Evolutionary conservation across 139 green algal genomes (phyloP), one percentile per base, ranked within the genome.

Genomic region (Zygnema cylindricum): DNA sequence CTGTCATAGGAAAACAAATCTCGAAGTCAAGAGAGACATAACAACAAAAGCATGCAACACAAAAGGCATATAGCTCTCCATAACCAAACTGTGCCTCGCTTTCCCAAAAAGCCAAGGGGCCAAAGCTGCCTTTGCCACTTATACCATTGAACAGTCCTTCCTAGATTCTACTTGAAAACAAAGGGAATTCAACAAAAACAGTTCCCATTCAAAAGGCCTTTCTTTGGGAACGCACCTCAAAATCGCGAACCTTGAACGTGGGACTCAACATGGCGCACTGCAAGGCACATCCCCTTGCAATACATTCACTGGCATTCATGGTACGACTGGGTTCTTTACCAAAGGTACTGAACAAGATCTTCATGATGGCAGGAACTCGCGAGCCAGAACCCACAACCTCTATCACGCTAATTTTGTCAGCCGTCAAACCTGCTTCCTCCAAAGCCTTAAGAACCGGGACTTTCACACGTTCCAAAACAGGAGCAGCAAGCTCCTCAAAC

Each of bases 261-360:
- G 98, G 98, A 57, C 92, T 97, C 55, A 99, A 95, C 97, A 99
- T 99, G 76, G 98, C 98, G 91, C 96, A 98, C 87, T 99, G 96
- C 89, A 99, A 94, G 33, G 98, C 98, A 69, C 94, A 97, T 2
- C 98, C 98, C 1, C 96, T 88, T 36, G 94, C 93, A 40, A 99
- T 95, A 71, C 93, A 97, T 93, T 99, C 98, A 90, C 97, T 98
- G 81, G 95, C 94, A 89, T 99, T 98, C 84, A 99, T 93, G 0
- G 97, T 99, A 76, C 98, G 93, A 86, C 84, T 93, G 77, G 95
- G 94, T 41, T 95, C 87, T 85, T 94, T 92, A n/a, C 88, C 77
- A 90, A 97, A 96, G 77, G 95, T 91, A 1, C 89, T 69, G 40
- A 88, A 78, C 43, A 95, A 86, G 43, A 78, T 87, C 33, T 87